phyloP scores from a whole-genome alignment of 495 filamentous ascomycete species.

The Penicillium lagena region DNA sequence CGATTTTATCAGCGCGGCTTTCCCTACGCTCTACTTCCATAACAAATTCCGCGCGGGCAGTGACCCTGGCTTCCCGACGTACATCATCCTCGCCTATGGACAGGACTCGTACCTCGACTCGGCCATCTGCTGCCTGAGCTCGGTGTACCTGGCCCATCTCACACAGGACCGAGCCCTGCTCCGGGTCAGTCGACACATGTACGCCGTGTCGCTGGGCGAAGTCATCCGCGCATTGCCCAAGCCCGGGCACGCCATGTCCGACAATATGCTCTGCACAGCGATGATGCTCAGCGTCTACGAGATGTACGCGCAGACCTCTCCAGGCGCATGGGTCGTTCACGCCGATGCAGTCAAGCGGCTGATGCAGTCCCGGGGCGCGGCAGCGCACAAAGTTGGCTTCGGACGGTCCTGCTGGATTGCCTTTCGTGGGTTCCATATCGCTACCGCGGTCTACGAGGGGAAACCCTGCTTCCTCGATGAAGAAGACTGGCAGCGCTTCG shows the following conservation, averaged over 20 bases:
- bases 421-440: constrained; percentile 28
- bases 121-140: constrained; percentile 23
- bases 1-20: constrained; percentile 23
- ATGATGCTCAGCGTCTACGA: constrained; percentile 34
- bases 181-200: constrained; percentile 22
- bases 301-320: constrained; percentile 27
- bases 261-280: constrained; percentile 24
- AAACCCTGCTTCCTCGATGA: constrained; percentile 26
- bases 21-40: constrained; percentile 27
- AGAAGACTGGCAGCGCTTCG: constrained; percentile 21
- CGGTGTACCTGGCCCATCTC: constrained; percentile 21
- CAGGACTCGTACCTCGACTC: constrained; percentile 19
- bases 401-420: constrained; percentile 23
- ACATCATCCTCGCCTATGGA: constrained; percentile 18
- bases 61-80: constrained; percentile 17
- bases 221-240: constrained; percentile 15
- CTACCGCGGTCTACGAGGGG: constrained; percentile 20
- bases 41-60: constrained; percentile 23
- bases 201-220: constrained; percentile 19
- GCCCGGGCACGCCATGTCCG: constrained; percentile 15
- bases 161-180: constrained; percentile 17
- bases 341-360: constrained; percentile 21
- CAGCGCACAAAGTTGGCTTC: constrained; percentile 12
- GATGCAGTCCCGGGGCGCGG: constrained; percentile 22
- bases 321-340: constrained; percentile 26